A percentile compares a stretch with the other conserved stretches of the same genome.
Evolutionary conservation across 805 yeast species (phyloP).

Genomic region (Yarrowia divulgata): DNA sequence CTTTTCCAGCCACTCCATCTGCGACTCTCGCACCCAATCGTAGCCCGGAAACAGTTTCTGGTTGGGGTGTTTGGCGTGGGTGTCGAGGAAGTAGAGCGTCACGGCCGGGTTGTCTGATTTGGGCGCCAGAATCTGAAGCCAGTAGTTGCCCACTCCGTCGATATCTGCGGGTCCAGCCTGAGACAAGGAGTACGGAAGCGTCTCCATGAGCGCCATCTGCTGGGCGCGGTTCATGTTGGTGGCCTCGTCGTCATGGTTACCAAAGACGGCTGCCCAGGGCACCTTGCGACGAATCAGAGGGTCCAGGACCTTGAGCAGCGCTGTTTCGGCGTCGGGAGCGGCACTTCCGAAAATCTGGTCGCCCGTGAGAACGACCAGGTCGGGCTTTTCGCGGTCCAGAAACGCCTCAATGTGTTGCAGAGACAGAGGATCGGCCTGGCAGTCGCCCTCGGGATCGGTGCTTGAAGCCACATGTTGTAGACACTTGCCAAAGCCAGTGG

Average conservation of each 20-base stretch:
- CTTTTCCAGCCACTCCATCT: constrained; percentile 63
- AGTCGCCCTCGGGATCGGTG: constrained; percentile 48
- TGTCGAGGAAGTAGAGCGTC: constrained; percentile 78
- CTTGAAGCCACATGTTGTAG: constrained; percentile 57
- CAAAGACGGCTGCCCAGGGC: constrained; percentile 86
- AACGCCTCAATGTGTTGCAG: constrained; percentile 64
- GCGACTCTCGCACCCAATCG: constrained; percentile 81
- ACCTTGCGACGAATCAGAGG: constrained; percentile 72
- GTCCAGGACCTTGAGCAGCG: constrained; percentile 75
- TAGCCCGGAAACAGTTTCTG: constrained; percentile 66
- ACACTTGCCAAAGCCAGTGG: constrained; percentile 84
- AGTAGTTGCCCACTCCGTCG: constrained; percentile 86
- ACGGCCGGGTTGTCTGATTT: constrained; percentile 55
- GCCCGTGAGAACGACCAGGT: constrained; percentile 85
- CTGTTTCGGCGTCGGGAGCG: constrained; percentile 81
- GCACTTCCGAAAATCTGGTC: constrained; percentile 87
- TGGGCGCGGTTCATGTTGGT: constrained; percentile 61
- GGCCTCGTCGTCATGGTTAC: constrained; percentile 96
- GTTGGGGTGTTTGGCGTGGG: constrained; percentile 74
- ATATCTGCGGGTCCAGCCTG: constrained; percentile 68
- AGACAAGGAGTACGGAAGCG: constrained; percentile 74
- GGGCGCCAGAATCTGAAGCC: constrained; percentile 59
- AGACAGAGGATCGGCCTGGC: constrained; percentile 83
- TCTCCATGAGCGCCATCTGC: constrained; percentile 62
- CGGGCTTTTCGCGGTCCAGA: constrained; percentile 79